phyloP scores from a whole-genome alignment of 345 rosid species.

The Salix udensis region DNA sequence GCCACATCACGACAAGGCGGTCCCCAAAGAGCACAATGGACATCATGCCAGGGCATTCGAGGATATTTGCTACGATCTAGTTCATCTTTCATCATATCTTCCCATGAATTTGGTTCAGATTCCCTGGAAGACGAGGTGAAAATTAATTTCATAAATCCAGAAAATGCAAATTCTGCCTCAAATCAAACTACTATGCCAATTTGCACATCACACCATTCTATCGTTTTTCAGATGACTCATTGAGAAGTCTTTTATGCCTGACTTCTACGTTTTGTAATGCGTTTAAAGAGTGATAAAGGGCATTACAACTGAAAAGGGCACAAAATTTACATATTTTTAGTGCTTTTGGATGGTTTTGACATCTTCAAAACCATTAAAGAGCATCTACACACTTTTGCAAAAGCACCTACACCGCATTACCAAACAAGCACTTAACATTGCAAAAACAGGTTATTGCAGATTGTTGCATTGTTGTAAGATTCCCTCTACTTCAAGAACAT shows the following conservation, averaged over 20 bases:
- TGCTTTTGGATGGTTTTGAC: background rate
- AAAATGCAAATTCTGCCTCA: conserved; percentile 1
- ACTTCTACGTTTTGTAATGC: too few relatives aligned
- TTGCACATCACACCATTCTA: background rate
- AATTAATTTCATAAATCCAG: background rate
- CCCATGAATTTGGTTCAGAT: conserved; percentile 99
- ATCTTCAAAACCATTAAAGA: background rate
- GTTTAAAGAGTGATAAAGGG: background rate
- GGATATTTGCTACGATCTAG: conserved; percentile 85
- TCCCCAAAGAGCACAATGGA: conserved; percentile 99
- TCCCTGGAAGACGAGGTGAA: conserved; percentile 49
- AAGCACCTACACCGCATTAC: background rate
- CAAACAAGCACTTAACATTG: background rate
- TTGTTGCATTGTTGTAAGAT: background rate
- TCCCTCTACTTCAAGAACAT: background rate
- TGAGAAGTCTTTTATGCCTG: background rate
- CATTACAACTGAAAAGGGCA: background rate
- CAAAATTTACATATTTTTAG: background rate
- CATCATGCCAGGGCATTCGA: conserved; percentile 99
- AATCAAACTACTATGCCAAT: background rate
- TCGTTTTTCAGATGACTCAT: background rate
- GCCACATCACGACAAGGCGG: conserved; percentile 97
- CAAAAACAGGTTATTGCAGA: background rate
- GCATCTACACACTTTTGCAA: background rate
- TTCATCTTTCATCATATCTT: conserved; percentile 92